Evolutionary conservation across 73 alveolate species (phyloP), one percentile per base, ranked within the genome.

Genomic region (Uronychia binucleata): DNA sequence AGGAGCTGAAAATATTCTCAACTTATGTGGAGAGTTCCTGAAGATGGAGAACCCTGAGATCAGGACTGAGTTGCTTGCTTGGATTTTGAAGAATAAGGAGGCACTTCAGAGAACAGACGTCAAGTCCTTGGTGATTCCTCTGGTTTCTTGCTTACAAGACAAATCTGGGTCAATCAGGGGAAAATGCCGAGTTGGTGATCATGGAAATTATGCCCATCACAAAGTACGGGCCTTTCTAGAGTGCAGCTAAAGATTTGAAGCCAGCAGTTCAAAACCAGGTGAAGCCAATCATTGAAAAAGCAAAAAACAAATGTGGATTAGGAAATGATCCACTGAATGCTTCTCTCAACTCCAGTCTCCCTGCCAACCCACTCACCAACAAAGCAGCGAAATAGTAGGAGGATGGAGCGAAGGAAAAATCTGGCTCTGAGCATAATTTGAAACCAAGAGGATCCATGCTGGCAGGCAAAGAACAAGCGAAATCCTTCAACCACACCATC

Each of bases 211-310:
- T 92, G 78, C 89, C 93, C 1, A 19, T 75, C 31, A 57, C 91
- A n/a, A 94, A 94, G 1, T 60, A 57, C 14, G 84, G 58, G 0
- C 34, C 88, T 19, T 88, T 92, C 81, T 30, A 75, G 35, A 31
- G 33, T 31, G 35, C 34, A 32, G 74, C 86, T 13, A 87, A 86
- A 77, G 98, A 93, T 78, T 87, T 96, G 77, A 94, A 94, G 86
- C 98, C 98, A 1, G 99, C 99, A 1, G 93, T 93, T n/a, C 81
- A 91, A 30, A 90, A 93, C 31, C 67, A 94, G 13, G 84, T 95
- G 34, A 95, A 95, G 84, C 96, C 93, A 76, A 60, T 90, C 29
- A 60, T 95, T 59, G 96, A 93, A 80, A 95, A 90, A 80, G 86
- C 88, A 59, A 80, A 87, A 77, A 33, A 75, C 29, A 93, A 90